These are phyloP conservation scores for Leishmania tropica DNA, from an alignment of 208 protist genomes.

Conservation along the genomic window DNA sequence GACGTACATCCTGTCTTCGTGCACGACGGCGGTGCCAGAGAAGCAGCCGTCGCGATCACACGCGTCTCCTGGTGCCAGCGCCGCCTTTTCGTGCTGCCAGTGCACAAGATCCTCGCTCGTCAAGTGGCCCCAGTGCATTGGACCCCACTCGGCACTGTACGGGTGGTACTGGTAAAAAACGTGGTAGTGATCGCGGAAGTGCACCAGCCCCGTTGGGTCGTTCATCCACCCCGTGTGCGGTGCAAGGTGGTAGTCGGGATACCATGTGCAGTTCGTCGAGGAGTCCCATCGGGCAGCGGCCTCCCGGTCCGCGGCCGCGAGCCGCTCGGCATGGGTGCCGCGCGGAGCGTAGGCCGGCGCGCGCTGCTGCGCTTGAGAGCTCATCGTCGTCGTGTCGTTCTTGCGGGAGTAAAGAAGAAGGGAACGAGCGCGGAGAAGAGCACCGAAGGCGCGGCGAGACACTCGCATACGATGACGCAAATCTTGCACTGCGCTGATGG, in stretches of 20 bases:
- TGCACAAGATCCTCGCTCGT: constrained; percentile 52
- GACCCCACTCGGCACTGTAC: constrained; percentile 48
- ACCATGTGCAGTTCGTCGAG: constrained; percentile 32
- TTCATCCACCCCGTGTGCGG: constrained; percentile 53
- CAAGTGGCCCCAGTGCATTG: constrained; percentile 64
- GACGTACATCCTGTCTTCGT: constrained; percentile 46
- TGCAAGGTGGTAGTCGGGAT: constrained; percentile 49
- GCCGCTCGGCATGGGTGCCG: constrained; percentile 32
- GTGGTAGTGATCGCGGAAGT: constrained; percentile 43
- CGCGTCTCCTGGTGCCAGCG: constrained; percentile 43
- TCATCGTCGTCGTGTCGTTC: not conserved
- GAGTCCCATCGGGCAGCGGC: constrained; percentile 19
- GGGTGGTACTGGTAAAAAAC: constrained; percentile 67
- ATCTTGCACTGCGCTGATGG: not conserved
- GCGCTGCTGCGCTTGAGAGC: constrained; percentile 7
- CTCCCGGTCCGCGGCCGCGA: constrained; percentile 24
- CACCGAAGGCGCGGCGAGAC: not conserved
- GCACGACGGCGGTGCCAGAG: constrained; percentile 44
- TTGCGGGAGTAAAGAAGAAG: not conserved
- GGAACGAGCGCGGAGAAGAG: not conserved
- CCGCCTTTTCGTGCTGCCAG: constrained; percentile 45
- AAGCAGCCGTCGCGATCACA: constrained; percentile 63
- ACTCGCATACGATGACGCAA: not conserved
- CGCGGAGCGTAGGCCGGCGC: constrained; percentile 15
- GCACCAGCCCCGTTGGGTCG: constrained; percentile 41